Base-by-base conservation (phyloP, 495 filamentous ascomycete genomes). In the Delitschia confertaspora region DNA sequence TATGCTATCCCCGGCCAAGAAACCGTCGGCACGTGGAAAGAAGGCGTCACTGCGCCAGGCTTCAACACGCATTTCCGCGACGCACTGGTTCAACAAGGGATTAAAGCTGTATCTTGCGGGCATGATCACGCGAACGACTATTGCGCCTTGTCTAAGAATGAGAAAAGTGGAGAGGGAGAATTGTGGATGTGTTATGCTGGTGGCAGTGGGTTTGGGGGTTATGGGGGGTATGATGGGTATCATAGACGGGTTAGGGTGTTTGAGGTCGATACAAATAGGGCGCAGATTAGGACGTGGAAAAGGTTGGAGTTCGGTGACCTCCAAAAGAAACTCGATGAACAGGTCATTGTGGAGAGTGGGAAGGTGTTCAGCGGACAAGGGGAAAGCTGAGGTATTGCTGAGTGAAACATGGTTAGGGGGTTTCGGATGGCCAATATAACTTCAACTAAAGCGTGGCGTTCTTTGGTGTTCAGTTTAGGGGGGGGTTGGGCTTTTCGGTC, bases 111-210 rank as follows among this genome's bases (percentile, higher is more conserved):
- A 21, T 84, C 81, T 56, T 88, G 82, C 60, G 91, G 91, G 55
- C 93, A 98, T 62, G 91, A 98, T 55, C 91, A 98, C 61, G 91
- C 80, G 21, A 98, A 98, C 57, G 91, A 96, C 50, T 95, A 93
- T 60, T 98, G 91, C 65, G 79, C 80, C 53, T 69, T 95, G 9
- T 70, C 69, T n/a, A 60, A 60, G 23, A 60, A 69, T 34, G 59
- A 70, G 5, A 45, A 68, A 32, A 65, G 66, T 32, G 38, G 31
- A 47, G 18, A 78, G 41, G 78, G 79, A 1, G 79, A 79, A 11
- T 68, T 95, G n/a, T 98, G 91, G 91, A 94, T 98, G 88, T 98
- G 91, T 65, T 94, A 96, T 64, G 91, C 76, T 3, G 91, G 93
- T 32, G 91, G 79, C 11, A 68, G 71, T 24, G 91, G 91, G 0